Percentiles rank a stretch among this genome's conserved stretches.
These are phyloP conservation scores for Trametes cubensis DNA, from an alignment of 768 basidiomycete genomes.

Conservation along the genomic window DNA sequence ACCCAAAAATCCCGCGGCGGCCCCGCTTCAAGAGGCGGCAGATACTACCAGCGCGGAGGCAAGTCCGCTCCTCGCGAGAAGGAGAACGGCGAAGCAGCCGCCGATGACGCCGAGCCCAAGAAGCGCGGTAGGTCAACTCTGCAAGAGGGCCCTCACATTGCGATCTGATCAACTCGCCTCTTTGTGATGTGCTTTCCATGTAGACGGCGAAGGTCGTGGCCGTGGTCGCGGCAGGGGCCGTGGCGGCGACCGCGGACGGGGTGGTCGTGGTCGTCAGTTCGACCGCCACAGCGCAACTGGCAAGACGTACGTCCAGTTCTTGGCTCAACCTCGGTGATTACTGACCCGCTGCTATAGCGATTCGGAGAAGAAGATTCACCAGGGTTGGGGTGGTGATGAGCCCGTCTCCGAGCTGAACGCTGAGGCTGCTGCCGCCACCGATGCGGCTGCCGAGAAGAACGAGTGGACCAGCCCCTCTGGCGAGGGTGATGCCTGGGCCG, in stretches of 20 bases:
- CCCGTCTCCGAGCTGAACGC: constrained; percentile 80
- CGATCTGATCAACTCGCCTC: constrained; percentile 3
- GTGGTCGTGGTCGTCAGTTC: constrained; percentile 71
- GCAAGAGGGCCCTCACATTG: background rate
- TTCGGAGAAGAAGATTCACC: constrained; percentile 92
- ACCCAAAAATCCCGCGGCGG: constrained; percentile 54
- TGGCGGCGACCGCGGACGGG: constrained; percentile 49
- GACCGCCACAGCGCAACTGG: constrained; percentile 89
- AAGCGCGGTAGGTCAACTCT: constrained; percentile 28
- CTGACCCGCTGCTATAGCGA: constrained; percentile 54
- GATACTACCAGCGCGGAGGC: constrained; percentile 70
- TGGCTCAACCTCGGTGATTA: constrained; percentile 1
- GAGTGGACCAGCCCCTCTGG: constrained; percentile 42
- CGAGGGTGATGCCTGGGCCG: constrained; percentile 35
- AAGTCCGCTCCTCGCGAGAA: constrained; percentile 47
- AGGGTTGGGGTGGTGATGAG: constrained; percentile 94
- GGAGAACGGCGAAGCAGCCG: constrained; percentile 34
- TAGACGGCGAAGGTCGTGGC: constrained; percentile 46
- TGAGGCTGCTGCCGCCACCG: constrained; percentile 73
- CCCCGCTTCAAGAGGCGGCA: constrained; percentile 65
- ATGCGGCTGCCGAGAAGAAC: constrained; percentile 62
- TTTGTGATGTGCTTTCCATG: constrained; percentile 20
- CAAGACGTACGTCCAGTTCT: constrained; percentile 59
- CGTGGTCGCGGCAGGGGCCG: constrained; percentile 44
- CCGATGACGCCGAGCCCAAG: constrained; percentile 41